Base-by-base conservation (phyloP, 345 rosid genomes). In the Stellera chamaejasme region DNA sequence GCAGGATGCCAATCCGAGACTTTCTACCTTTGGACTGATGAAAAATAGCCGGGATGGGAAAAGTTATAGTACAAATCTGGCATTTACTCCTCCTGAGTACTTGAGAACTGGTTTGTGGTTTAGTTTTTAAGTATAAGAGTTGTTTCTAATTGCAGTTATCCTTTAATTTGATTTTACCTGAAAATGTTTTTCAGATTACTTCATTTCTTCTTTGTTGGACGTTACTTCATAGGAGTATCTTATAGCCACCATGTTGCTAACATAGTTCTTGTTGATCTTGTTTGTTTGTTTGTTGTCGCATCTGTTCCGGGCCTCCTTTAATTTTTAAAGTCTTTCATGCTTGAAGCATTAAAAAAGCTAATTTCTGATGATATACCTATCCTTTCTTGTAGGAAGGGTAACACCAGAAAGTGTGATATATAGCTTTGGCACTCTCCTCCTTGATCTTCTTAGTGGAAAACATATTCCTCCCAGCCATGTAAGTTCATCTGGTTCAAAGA, bases 401-500 rank as follows among this genome's bases (percentile, higher is more conserved):
- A 88, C 88, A 12, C 59, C 90, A 54, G 98, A 91, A 79, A 88
- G 96, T 73, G 96, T 88, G 16, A 83, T 77, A 53, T 88, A 88
- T 69, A 91, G 98, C 72, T 91, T 88, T 58, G 98, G 96, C 62
- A 88, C 84, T 61, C 86, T 91, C 55, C 75, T 91, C 77, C 71
- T 91, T 61, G 98, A 91, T 69, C 96, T 91, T 71, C 85, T 91
- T 44, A 85, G 94, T 39, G 98, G 97, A 66, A 90, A 87, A 67
- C 97, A 90, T 77, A 90, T 90, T 76, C 92, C 98, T 76, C 96
- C 95, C 6, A 79, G 96, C 74, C 98, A 87, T 66, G 98, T 91
- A 73, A 82, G 86, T 74, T 54, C 44, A 63, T 49, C 55, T n/a
- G 56, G 56, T 43, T 14, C 5, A 23, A 43, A 53, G 39, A 45